Base-by-base conservation (phyloP, 1,284 basidiomycete genomes). In the Microstroma glucosiphilum region DNA sequence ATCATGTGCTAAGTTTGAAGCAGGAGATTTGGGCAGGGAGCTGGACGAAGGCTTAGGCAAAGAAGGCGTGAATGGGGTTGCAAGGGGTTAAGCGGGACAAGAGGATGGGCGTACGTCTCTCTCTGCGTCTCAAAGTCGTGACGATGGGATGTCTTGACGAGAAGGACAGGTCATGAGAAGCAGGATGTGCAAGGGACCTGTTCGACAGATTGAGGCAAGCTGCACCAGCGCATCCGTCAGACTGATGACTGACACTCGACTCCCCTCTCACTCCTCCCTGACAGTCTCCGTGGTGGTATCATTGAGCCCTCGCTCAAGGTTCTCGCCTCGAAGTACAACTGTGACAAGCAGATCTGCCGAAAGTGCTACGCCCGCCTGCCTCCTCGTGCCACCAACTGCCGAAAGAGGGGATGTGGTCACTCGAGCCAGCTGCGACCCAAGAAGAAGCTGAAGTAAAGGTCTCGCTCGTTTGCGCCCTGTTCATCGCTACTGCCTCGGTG, bases 291-390 rank as follows among this genome's bases (percentile, higher is more conserved):
- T 83, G 92, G 94, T 75, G 94, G 94, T 70, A 92, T 98, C 84
- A 98, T 98, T 76, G 94, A 98, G 85, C 94, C 94, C 70, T 96
- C 94, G 75, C 84, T 98, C 80, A 96, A 96, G 84, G 91, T 92
- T 60, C 87, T 97, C 69, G 94, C 94, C 66, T 85, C 87, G 80
- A 96, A 94, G 83, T 93, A 73, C 79, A 82, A 82, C 79, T 81
- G 80, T 58, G 66, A 70, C 51, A 64, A 92, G 81, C 96, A 80
- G 75, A 79, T 97, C 80, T 98, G 94, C 87, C 92, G 94, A 82
- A 97, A 97, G 83, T 97, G 96, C 86, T 98, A 98, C 83, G 94
- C 94, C 60, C 94, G 96, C 80, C 92, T 97, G 75, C 93, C 94
- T 74, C 93, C 92, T 63, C 92, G 94, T 83, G 94, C 94, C 55